Evolutionary conservation across 768 basidiomycete species (phyloP).

Genomic region (Tricholoma sp.): DNA sequence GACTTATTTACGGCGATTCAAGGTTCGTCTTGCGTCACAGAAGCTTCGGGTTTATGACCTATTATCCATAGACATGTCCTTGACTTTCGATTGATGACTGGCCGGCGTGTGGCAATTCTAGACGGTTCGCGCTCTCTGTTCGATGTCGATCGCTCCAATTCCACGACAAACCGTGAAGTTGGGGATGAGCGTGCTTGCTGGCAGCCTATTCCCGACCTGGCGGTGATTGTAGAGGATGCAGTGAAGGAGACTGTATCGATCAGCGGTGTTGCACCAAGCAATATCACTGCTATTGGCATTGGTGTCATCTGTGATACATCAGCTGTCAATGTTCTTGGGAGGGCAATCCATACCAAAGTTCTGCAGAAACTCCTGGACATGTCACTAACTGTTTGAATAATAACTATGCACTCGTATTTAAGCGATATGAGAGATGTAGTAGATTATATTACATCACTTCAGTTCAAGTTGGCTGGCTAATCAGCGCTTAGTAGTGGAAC

Average conservation of each 20-base stretch:
- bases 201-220: slow-evolving; percentile 58
- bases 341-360: slow-evolving; percentile 30
- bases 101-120: slow-evolving; percentile 62
- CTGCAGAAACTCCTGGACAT: not conserved
- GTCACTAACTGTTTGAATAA: not conserved
- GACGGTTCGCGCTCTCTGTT: slow-evolving; percentile 68
- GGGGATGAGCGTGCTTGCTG: slow-evolving; percentile 31
- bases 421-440: too few species aligned
- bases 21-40: slow-evolving; percentile 34
- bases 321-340: slow-evolving; percentile 41
- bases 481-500: too few species aligned
- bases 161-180: slow-evolving; percentile 2
- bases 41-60: not conserved
- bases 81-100: slow-evolving; percentile 72
- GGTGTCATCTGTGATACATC: slow-evolving; percentile 57
- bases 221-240: slow-evolving; percentile 42
- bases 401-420: too few species aligned
- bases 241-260: slow-evolving; percentile 36
- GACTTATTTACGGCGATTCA: slow-evolving; percentile 65
- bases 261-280: slow-evolving; percentile 26
- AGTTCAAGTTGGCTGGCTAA: too few species aligned
- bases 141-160: slow-evolving; percentile 14
- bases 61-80: slow-evolving; percentile 56
- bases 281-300: slow-evolving; percentile 52
- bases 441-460: too few species aligned